Conservation (phyloP, 1,284 basidiomycete genomes). For the Ganoderma lucidum region DNA sequence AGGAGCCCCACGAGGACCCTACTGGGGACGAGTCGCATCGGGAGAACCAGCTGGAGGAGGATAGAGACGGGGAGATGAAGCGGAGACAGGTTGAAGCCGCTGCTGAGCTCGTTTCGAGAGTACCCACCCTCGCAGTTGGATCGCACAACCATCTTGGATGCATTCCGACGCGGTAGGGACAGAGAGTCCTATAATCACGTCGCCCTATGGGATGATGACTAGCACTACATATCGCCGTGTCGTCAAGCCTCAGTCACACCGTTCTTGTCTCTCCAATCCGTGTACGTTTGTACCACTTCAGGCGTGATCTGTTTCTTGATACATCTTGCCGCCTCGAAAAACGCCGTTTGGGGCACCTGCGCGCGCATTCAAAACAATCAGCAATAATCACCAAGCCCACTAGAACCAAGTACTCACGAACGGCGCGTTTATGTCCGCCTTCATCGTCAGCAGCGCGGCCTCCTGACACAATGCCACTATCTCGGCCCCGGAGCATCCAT, state of each 20-base stretch:
- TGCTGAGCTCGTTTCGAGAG: neutral
- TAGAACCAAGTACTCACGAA: slow-evolving; percentile 57
- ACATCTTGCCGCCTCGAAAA: slow-evolving; percentile 76
- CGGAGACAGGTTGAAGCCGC: neutral
- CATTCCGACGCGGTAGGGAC: neutral
- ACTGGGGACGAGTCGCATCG: neutral
- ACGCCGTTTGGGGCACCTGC: slow-evolving; percentile 81
- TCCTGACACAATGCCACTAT: slow-evolving; percentile 94
- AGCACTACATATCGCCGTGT: slow-evolving; percentile 1
- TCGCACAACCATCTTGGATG: neutral
- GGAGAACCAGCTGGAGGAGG: neutral
- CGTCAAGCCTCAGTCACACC: slow-evolving; percentile 40
- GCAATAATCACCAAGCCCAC: neutral
- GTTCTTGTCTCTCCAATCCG: slow-evolving; percentile 61
- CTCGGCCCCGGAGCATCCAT: slow-evolving; percentile 97
- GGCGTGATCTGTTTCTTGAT: slow-evolving; percentile 89
- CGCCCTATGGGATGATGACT: neutral
- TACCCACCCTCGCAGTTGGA: neutral
- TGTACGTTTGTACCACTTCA: slow-evolving; percentile 77
- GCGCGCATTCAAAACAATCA: neutral
- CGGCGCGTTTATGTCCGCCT: slow-evolving; percentile 80
- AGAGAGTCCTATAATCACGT: neutral
- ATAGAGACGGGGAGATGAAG: neutral
- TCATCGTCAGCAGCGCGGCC: slow-evolving; percentile 92
- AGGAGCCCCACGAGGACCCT: neutral